A percentile compares a stretch with the other conserved stretches of the same genome.
phyloP scores from a whole-genome alignment of 2,329 filamentous ascomycete genomes.

The Aspergillus carbonarius region DNA sequence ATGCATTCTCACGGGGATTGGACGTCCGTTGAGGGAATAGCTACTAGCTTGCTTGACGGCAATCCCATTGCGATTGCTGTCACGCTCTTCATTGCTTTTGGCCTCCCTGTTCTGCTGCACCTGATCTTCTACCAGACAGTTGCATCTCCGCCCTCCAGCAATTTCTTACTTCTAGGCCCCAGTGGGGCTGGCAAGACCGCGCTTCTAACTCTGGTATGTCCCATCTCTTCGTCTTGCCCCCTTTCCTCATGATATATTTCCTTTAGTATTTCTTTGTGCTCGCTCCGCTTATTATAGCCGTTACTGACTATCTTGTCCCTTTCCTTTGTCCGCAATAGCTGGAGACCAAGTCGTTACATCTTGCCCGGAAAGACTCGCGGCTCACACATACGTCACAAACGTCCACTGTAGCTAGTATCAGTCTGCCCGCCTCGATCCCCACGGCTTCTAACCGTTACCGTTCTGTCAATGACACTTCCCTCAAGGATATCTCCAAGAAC shows the following conservation, averaged over 20 bases:
- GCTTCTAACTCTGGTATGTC: slow-evolving; percentile 70
- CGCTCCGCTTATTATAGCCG: background rate
- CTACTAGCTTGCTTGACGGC: slow-evolving; percentile 45
- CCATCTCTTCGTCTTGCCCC: background rate
- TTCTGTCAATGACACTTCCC: slow-evolving; percentile 63
- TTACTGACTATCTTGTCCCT: background rate
- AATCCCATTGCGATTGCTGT: slow-evolving; percentile 56
- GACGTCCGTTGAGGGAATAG: slow-evolving; percentile 38
- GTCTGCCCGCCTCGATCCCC: slow-evolving; percentile 53
- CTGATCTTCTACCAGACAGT: slow-evolving; percentile 66
- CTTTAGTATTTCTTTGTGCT: background rate
- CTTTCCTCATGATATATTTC: background rate
- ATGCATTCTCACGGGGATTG: slow-evolving; percentile 36
- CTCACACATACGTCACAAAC: slow-evolving; percentile 64
- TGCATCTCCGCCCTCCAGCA: slow-evolving; percentile 63
- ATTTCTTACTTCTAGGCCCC: slow-evolving; percentile 78
- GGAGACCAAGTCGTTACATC: slow-evolving; percentile 44
- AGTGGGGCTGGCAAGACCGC: slow-evolving; percentile 84
- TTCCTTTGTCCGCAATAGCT: slow-evolving; percentile 31
- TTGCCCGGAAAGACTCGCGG: slow-evolving; percentile 34
- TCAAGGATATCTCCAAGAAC: slow-evolving; percentile 53
- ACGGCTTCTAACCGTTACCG: slow-evolving; percentile 63
- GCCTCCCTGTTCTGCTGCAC: slow-evolving; percentile 77
- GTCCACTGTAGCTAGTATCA: slow-evolving; percentile 56
- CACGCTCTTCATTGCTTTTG: slow-evolving; percentile 68